These are phyloP conservation scores for Diaporthe eres DNA, from an alignment of 2,329 filamentous ascomycete genomes.

Conservation along the genomic window DNA sequence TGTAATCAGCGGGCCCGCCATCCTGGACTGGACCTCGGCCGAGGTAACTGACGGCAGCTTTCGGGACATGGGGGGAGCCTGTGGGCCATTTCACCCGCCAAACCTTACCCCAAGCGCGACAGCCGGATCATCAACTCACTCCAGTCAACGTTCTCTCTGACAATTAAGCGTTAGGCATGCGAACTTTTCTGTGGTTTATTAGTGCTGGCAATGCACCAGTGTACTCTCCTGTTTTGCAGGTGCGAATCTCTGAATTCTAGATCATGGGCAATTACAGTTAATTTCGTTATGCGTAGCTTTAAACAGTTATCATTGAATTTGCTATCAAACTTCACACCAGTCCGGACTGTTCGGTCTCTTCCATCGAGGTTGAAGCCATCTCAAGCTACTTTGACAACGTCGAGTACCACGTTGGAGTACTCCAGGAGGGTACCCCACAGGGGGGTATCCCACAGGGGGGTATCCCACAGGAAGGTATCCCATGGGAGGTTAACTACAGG, in stretches of 20 bases:
- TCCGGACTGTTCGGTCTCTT: not conserved
- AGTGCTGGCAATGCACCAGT: no score
- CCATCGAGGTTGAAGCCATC: not conserved
- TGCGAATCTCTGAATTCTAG: no score
- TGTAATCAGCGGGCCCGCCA: slow-evolving; percentile 35
- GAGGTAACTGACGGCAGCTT: slow-evolving; percentile 26
- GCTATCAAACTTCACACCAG: not conserved
- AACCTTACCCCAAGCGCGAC: slow-evolving; percentile 26
- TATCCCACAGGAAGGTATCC: no score
- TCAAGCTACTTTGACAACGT: not conserved
- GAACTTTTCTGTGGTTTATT: no score
- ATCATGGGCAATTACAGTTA: no score
- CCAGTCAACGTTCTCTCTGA: not conserved
- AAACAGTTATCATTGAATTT: no score
- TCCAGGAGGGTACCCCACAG: no score
- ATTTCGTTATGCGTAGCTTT: no score
- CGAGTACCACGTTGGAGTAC: not conserved
- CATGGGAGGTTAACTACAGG: no score
- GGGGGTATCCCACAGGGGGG: no score
- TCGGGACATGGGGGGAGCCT: slow-evolving; percentile 19
- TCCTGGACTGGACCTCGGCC: slow-evolving; percentile 37
- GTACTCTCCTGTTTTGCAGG: no score
- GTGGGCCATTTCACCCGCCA: slow-evolving; percentile 12
- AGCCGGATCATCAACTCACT: not conserved
- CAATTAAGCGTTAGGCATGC: no score